phyloP scores from a whole-genome alignment of 345 rosid species.

The Citrus reticulata region DNA sequence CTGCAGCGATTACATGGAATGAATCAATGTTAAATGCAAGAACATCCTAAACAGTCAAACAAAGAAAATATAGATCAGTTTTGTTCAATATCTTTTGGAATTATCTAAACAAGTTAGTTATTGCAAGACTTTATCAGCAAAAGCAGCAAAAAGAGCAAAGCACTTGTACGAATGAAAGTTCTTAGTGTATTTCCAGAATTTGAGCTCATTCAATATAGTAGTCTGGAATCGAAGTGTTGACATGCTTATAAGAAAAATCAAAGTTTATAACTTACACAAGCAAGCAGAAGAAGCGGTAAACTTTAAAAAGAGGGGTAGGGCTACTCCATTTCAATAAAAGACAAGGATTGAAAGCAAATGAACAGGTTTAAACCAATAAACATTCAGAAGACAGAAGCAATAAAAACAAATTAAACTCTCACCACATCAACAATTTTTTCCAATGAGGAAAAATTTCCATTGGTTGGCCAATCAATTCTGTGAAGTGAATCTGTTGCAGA shows the following conservation, averaged over 20 bases:
- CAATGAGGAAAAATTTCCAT: conserved; percentile 37
- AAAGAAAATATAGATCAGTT: not conserved
- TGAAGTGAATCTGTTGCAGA: conserved; percentile 71
- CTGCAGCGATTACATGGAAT: conserved; percentile 38
- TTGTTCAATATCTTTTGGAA: not conserved
- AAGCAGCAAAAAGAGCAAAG: not conserved
- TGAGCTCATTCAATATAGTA: not conserved
- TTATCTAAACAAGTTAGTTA: not conserved
- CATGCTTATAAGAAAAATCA: not conserved
- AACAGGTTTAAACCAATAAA: not conserved
- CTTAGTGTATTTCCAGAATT: not conserved
- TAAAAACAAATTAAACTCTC: conserved; percentile 18
- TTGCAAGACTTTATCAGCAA: not conserved
- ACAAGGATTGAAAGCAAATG: not conserved
- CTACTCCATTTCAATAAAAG: too few relatives aligned
- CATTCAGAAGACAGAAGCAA: not conserved
- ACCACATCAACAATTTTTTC: conserved; percentile 68
- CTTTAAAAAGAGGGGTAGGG: too few relatives aligned
- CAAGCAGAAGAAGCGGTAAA: not conserved
- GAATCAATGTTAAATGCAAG: not conserved
- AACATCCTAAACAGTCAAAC: not conserved
- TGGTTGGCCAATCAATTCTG: conserved; percentile 69
- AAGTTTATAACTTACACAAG: not conserved
- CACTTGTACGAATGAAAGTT: not conserved
- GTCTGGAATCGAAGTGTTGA: not conserved